phyloP scores from a whole-genome alignment of 495 filamentous ascomycete species.

The Lichina pygmaea region DNA sequence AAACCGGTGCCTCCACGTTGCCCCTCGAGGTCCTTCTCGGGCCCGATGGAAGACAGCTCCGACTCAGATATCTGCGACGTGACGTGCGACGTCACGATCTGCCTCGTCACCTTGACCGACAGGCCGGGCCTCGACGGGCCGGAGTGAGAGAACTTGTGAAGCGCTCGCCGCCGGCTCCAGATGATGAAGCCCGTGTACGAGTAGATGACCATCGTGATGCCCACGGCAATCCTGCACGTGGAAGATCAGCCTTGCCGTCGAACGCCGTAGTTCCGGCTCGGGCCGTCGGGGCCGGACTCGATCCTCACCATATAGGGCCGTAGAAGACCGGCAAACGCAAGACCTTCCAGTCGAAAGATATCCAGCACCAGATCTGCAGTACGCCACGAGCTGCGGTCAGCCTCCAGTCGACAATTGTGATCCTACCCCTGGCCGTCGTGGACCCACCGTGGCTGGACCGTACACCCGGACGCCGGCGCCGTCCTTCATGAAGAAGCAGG shows the following conservation, averaged over 20 bases:
- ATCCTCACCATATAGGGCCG: constrained; percentile 46
- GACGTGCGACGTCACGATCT: constrained; percentile 5
- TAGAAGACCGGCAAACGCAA: constrained; percentile 60
- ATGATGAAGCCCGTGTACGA: constrained; percentile 43
- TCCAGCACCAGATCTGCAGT: constrained; percentile 56
- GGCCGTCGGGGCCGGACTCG: neutral
- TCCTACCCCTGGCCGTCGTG: neutral
- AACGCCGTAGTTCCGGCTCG: neutral
- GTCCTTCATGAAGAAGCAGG: constrained; percentile 35
- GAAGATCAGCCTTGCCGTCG: neutral
- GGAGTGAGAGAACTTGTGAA: constrained; percentile 14
- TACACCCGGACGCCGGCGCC: constrained; percentile 28
- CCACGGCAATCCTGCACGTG: constrained; percentile 29
- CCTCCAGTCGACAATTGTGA: neutral
- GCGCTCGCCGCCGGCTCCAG: constrained; percentile 22
- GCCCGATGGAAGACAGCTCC: constrained; percentile 1
- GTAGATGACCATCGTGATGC: constrained; percentile 48
- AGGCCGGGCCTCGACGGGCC: constrained; percentile 18
- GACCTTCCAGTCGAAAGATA: constrained; percentile 37
- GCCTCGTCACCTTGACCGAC: constrained; percentile 22
- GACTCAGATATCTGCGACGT: neutral
- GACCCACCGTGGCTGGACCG: constrained; percentile 36
- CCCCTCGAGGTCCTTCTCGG: neutral
- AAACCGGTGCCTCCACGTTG: neutral
- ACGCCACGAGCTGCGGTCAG: neutral